These are phyloP conservation scores for Metschnikowia hibisci DNA, from an alignment of 805 yeast species.

Conservation along the genomic window DNA sequence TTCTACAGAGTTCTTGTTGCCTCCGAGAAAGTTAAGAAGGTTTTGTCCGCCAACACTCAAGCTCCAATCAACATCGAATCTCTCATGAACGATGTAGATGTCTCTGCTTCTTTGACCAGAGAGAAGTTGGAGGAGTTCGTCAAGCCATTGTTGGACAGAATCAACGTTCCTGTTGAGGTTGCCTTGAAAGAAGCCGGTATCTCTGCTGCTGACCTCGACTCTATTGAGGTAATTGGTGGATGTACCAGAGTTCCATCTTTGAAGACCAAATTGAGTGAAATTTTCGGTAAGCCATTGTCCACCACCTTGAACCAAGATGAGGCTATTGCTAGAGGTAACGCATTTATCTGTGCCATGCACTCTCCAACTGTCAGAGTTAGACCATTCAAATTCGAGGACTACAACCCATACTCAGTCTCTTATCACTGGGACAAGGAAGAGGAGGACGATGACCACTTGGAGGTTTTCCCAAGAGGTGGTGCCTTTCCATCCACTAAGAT, in stretches of 20 bases:
- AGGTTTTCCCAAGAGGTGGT: constrained; percentile 95
- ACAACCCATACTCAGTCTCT: constrained; percentile 87
- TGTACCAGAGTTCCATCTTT: constrained; percentile 95
- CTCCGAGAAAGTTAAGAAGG: constrained; percentile 92
- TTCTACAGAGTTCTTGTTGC: constrained; percentile 88
- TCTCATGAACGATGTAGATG: constrained; percentile 96
- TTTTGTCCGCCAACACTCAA: constrained; percentile 88
- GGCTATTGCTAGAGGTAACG: constrained; percentile 98
- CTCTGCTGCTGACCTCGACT: constrained; percentile 69
- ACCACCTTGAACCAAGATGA: constrained; percentile 98
- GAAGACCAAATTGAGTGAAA: constrained; percentile 73
- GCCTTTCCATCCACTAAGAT: constrained; percentile 92
- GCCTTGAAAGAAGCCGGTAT: constrained; percentile 83
- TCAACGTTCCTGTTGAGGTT: constrained; percentile 69
- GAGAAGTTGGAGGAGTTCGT: constrained; percentile 90
- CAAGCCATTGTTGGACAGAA: constrained; percentile 72
- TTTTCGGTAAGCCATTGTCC: constrained; percentile 63
- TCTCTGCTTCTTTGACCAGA: constrained; percentile 81
- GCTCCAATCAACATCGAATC: constrained; percentile 97
- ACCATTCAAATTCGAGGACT: constrained; percentile 97
- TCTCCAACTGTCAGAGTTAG: constrained; percentile 98
- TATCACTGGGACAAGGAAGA: constrained; percentile 93
- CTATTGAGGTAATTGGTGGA: constrained; percentile 96
- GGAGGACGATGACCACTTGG: constrained; percentile 87
- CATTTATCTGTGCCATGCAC: constrained; percentile 97